Evolutionary conservation across 2,329 filamentous ascomycete species (phyloP).

Genomic region (Neofusicoccum umdonicola): DNA sequence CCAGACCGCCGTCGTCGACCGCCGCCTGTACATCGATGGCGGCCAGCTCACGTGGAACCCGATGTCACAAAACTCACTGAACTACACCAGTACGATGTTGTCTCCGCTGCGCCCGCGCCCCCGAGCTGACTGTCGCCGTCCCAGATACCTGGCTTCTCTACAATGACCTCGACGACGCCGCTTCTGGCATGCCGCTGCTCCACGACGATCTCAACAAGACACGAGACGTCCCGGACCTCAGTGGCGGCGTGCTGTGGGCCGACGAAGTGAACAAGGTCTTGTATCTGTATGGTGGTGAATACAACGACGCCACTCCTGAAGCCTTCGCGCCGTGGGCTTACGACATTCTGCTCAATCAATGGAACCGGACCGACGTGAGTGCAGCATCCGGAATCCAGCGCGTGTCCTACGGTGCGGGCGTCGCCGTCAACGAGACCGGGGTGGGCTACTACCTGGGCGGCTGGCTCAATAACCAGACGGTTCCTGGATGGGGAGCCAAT

Average conservation of each 20-base stretch:
- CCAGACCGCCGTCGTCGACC: slow-evolving; percentile 59
- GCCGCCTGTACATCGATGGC: slow-evolving; percentile 62
- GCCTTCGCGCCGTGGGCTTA: slow-evolving; percentile 56
- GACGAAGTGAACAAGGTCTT: slow-evolving; percentile 63
- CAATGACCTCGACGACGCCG: slow-evolving; percentile 53
- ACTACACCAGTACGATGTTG: slow-evolving; percentile 54
- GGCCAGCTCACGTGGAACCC: slow-evolving; percentile 58
- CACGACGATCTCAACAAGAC: slow-evolving; percentile 61
- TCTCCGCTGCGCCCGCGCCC: background rate
- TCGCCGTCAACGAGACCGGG: slow-evolving; percentile 54
- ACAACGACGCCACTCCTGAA: slow-evolving; percentile 40
- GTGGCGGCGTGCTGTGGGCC: slow-evolving; percentile 55
- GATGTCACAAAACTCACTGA: slow-evolving; percentile 46
- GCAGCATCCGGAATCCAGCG: slow-evolving; percentile 41
- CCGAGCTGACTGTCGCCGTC: background rate
- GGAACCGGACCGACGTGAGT: slow-evolving; percentile 49
- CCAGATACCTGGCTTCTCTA: slow-evolving; percentile 57
- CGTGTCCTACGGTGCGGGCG: slow-evolving; percentile 58
- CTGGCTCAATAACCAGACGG: slow-evolving; percentile 57
- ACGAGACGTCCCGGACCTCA: slow-evolving; percentile 52
- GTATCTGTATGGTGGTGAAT: slow-evolving; percentile 63
- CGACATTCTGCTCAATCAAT: slow-evolving; percentile 56
- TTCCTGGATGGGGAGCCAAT: slow-evolving; percentile 50
- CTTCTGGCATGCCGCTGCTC: slow-evolving; percentile 49
- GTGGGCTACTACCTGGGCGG: slow-evolving; percentile 63